Evolutionary conservation across 768 basidiomycete species (phyloP).

Genomic region (Lactarius deliciosus): DNA sequence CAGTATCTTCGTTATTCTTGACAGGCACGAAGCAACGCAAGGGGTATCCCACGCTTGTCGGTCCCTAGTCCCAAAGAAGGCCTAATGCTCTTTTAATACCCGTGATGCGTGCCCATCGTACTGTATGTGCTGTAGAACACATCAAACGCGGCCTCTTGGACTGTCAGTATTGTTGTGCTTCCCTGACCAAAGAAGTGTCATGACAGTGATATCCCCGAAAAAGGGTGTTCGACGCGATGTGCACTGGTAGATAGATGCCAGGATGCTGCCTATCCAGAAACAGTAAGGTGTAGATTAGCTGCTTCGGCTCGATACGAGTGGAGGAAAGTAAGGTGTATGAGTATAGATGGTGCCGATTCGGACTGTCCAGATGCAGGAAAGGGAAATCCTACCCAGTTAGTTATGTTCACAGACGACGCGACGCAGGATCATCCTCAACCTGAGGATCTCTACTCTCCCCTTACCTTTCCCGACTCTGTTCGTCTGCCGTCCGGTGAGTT

Average conservation of each 20-base stretch:
- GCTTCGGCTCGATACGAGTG: neutral
- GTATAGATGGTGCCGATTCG: constrained; percentile 16
- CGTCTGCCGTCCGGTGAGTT: constrained; percentile 10
- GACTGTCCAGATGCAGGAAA: constrained; percentile 14
- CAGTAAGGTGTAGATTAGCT: neutral
- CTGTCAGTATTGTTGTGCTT: neutral
- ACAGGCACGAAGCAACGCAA: neutral
- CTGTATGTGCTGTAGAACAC: neutral
- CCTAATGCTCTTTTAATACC: neutral
- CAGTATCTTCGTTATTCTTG: neutral
- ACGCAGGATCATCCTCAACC: constrained; percentile 35
- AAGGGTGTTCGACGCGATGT: neutral
- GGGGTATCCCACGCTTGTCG: neutral
- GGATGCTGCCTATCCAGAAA: neutral
- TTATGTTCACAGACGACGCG: constrained; percentile 26
- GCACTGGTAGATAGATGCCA: neutral
- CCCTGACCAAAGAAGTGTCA: neutral
- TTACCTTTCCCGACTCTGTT: constrained; percentile 50
- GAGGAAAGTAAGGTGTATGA: neutral
- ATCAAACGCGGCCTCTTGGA: neutral
- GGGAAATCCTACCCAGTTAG: constrained; percentile 9
- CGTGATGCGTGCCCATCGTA: neutral
- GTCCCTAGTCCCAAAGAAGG: neutral
- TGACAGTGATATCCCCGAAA: neutral
- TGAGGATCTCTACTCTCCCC: constrained; percentile 54